These are phyloP conservation scores for Tetradesmus lagerheimii DNA, from an alignment of 139 green algal genomes.

Conservation along the genomic window DNA sequence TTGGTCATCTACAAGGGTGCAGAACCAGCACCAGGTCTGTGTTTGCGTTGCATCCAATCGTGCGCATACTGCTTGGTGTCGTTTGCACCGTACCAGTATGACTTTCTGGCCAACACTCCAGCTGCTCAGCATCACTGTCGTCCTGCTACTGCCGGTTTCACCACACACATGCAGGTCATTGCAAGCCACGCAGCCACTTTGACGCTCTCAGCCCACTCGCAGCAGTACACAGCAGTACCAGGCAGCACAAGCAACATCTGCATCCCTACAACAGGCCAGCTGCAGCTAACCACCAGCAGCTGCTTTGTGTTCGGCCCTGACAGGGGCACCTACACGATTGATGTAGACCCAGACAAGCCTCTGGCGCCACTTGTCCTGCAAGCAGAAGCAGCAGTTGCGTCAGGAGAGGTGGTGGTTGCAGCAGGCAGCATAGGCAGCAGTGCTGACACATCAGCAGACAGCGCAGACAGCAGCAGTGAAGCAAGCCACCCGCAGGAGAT, in stretches of 20 bases:
- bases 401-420: background rate
- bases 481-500: background rate
- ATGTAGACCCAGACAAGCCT: background rate
- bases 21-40: too few relatives aligned
- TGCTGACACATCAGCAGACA: background rate
- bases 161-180: background rate
- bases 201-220: background rate
- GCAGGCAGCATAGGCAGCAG: background rate
- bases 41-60: too few relatives aligned
- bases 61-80: too few relatives aligned
- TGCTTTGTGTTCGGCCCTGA: constrained; percentile 18
- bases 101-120: too few relatives aligned
- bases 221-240: background rate
- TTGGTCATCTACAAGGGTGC: too few relatives aligned
- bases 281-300: background rate
- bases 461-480: background rate
- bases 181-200: background rate
- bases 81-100: too few relatives aligned
- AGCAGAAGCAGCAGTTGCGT: background rate
- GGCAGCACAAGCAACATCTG: constrained; percentile 7
- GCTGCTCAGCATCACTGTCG: background rate
- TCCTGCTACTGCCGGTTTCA: background rate
- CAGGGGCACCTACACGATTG: background rate
- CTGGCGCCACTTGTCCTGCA: background rate
- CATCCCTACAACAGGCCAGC: background rate